Conservation (phyloP, 176 grass and related monocot species). For the Eleusine coracana region DNA sequence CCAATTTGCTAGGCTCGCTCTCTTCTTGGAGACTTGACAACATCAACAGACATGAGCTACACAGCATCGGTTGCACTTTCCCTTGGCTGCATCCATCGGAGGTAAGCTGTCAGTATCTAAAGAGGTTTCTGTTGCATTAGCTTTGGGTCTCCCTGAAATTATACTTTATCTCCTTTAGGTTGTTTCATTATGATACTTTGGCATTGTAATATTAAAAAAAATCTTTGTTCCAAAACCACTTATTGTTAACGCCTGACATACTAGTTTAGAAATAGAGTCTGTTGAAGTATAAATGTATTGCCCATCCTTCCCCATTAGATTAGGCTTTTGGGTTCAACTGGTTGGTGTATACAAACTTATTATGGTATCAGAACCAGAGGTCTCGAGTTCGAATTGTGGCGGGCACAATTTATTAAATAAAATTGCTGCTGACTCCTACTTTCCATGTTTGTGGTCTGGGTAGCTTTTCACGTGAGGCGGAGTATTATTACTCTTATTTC, state of each 20-base stretch:
- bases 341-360: too few species aligned
- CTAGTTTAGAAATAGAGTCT: neutral
- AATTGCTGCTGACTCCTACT: too few species aligned
- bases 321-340: too few species aligned
- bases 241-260: neutral
- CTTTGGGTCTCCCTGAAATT: slow-evolving; percentile 3
- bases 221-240: neutral
- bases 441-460: too few species aligned
- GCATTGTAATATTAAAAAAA: neutral
- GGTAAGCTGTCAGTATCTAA: slow-evolving; percentile 37
- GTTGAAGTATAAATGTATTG: too few species aligned
- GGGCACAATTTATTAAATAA: too few species aligned
- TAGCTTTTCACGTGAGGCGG: too few species aligned
- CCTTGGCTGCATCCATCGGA: slow-evolving; percentile 89
- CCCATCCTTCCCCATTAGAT: too few species aligned
- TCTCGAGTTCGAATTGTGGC: too few species aligned
- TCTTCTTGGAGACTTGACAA: slow-evolving; percentile 85
- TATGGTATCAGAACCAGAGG: too few species aligned
- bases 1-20: slow-evolving; percentile 72
- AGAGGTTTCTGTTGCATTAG: slow-evolving; percentile 22
- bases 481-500: too few species aligned
- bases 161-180: slow-evolving; percentile 13
- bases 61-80: slow-evolving; percentile 80
- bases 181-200: neutral
- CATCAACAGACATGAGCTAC: slow-evolving; percentile 71